Evolutionary conservation across 2,329 filamentous ascomycete genomes (phyloP), one percentile per base, ranked within the genome.

Genomic region (Diaporthe nobilis): DNA sequence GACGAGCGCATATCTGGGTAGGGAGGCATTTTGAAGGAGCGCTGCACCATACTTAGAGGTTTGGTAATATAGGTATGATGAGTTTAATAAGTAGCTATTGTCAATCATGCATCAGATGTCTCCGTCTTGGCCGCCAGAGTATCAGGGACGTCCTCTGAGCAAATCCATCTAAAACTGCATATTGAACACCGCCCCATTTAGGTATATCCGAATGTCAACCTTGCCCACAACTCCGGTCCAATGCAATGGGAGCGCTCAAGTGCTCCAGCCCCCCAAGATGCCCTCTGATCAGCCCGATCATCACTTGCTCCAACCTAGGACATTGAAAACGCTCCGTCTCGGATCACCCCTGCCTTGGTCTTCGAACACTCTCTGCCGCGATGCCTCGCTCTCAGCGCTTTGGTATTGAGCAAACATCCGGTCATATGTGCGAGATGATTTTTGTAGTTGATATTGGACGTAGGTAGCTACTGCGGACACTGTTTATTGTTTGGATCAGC

Each of bases 401-500:
- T 84, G 81, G 81, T 85, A 85, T 74, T 82, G 81, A 49, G 82
- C 73, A 76, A 86, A 86, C 77, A 81, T 84, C 55, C 81, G 81
- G 76, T 86, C 85, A 79, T 85, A 82, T 7, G 80, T 82, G 42
- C 78, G 77, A 7, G 84, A 84, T 72, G 83, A 81, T 42, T 73
- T 79, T 55, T 76, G 72, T 58, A 86, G 81, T 65, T 85, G 84
- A 20, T 75, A 78, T 71, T 78, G 78, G 71, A 86, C 81, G 76
- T 83, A 85, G 75, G 78, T 75, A n/a, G 75, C 83, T 37, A 85
- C 77, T 22, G 79, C 78, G 25, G 81, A 76, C 17, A 79, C 65
- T 68, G 10, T 22, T 20, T 44, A 15, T 65, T 20, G 22, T 37
- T 6, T 7, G 1, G 22, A 22, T 65, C 31, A 65, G 60, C 39